Base-by-base conservation (phyloP, 2,329 filamentous ascomycete genomes). In the Colletotrichum kahawae region DNA sequence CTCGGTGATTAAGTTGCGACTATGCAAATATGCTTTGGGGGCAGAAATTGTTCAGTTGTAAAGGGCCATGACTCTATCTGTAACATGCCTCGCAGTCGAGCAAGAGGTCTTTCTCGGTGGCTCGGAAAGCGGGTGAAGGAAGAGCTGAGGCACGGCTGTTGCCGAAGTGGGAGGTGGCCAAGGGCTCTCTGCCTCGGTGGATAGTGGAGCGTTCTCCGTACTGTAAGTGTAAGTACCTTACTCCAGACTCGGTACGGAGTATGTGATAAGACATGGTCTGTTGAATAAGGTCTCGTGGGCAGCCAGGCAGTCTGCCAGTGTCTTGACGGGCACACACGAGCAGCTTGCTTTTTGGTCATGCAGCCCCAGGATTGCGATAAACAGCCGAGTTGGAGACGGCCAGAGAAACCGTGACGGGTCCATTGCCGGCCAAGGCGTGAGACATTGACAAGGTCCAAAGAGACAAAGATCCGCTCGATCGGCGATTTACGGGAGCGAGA, bases 391-490 rank as follows among this genome's bases (percentile, higher is more conserved):
- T 43, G 27, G 24, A 29, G 51, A 71, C 24, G 31, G 59, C 29
- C 57, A 27, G 57, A 56, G 21, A 38, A 54, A 54, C 65, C 48
- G 65, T n/a, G 33, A 59, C 65, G 51, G 65, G 51, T 27, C 31
- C 65, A 67, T n/a, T 31, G 24, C 51, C 51, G 65, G 65, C 65
- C 31, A 36, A 48, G 27, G 56, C 38, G 56, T 62, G 36, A 69
- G 56, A 51, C 59, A 56, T 21, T 21, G 56, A 24, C 36, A 56
- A 29, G 31, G 31, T 64, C 64, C 21, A 27, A 48, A 48, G 70
- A 57, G 65, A 51, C 31, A 14, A 56, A 33, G 70, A 69, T 73
- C 70, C 56, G n/a, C 56, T 68, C 36, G 70, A 72, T 72, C 70
- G 64, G 70, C 70, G 64, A 54, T 68, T 51, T 51, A 24, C 64